Base-by-base conservation (phyloP, 345 rosid genomes). In the Hibiscus mutabilis region DNA sequence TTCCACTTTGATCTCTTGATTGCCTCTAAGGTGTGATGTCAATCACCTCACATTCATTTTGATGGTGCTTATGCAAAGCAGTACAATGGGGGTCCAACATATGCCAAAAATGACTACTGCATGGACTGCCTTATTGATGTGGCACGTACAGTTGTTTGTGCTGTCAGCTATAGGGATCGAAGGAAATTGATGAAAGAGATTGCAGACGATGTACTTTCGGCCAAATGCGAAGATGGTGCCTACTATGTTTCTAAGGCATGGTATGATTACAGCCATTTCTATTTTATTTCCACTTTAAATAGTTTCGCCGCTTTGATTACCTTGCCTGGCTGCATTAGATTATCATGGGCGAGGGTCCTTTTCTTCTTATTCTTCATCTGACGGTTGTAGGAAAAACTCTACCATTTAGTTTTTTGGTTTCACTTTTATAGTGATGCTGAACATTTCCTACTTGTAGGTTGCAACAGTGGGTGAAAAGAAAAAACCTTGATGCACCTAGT, bases 401-500 rank as follows among this genome's bases (percentile, higher is more conserved):
- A 44, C 31, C 35, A 44, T 65, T 24, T 44, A 65, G 27, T 35
- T 0, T 66, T 47, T 72, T 40, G 24, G 27, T 68, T 42, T 55
- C 29, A 21, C 27, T 55, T 44, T 14, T 78, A 13, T 60, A 16
- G 60, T 76, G 56, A 73, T 47, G 42, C 22, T 70, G 60, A 21
- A 46, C 37, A 2, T 22, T 73, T 57, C 49, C 27, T 53, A 22
- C 75, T 66, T 84, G 69, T 79, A 95, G 99, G 99, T 84, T 95
- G 80, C 97, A 95, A 62, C 97, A 92, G 70, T 95, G 99, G 99
- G 76, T 85, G 46, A 92, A 87, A 82, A 87, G 99, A 77, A 95
- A 90, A 86, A 89, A 86, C 81, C 75, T 86, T 68, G 97, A 95
- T 80, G 89, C 97, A 66, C 97, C 99, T 46, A 81, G 80, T 79